These are phyloP conservation scores for Exutisphaerella laricina DNA, from an alignment of 2,329 filamentous ascomycete genomes.

Conservation along the genomic window DNA sequence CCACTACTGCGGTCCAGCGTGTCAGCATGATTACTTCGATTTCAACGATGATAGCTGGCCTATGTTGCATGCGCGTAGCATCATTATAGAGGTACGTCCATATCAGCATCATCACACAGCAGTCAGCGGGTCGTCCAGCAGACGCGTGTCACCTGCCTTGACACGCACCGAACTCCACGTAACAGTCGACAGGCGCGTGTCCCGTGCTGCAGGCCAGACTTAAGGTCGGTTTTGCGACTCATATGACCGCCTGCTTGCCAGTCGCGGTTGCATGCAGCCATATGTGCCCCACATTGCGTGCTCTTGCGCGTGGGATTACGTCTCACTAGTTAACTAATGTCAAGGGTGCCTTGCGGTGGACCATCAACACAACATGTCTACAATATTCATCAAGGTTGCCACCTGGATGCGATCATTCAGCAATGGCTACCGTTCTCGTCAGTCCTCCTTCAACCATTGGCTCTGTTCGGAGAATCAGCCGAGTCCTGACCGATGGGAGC, in stretches of 20 bases:
- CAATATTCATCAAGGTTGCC: background rate
- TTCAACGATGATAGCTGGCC: no score
- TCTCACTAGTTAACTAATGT: background rate
- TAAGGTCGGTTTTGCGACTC: background rate
- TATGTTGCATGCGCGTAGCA: no score
- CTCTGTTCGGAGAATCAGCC: conserved; percentile 1
- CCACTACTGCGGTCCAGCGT: no score
- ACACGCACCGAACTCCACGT: no score
- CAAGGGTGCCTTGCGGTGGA: background rate
- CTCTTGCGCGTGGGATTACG: background rate
- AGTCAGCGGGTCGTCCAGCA: background rate
- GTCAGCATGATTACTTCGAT: no score
- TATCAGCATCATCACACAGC: background rate
- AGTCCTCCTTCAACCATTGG: background rate
- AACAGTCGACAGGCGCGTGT: no score
- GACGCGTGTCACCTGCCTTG: background rate
- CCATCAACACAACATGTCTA: background rate
- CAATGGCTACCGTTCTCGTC: conserved; percentile 4
- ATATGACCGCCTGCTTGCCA: background rate
- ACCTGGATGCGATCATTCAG: background rate
- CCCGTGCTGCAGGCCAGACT: background rate
- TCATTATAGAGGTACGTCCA: no score
- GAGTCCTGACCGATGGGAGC: background rate
- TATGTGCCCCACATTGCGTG: conserved; percentile 4
- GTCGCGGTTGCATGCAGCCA: background rate